Base-by-base conservation (phyloP, 1,139 yeast genomes). In the Yamadazyma songkhlaensis region DNA sequence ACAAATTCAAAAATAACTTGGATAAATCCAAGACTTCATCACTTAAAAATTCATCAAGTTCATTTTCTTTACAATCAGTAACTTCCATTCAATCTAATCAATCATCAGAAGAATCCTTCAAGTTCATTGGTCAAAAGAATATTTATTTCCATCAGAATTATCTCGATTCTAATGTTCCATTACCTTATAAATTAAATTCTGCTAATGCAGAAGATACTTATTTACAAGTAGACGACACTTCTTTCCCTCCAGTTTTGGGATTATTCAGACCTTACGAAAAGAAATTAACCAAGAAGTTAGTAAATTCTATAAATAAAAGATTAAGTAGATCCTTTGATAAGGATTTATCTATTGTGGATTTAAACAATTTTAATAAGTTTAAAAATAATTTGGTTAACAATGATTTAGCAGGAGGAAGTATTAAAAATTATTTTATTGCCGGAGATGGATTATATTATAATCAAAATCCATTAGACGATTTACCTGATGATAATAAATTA, bases 251-350 rank as follows among this genome's bases (percentile, higher is more conserved):
- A 1, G 74, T 77, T 0, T 42, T 77, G 31, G 74, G 74, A 0
- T 52, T 76, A 36, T 79, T 76, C 46, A 60, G 85, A 42, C 84
- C 83, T 0, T 68, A 72, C 45, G 81, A 77, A 43, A 52, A 63
- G 28, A 63, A 67, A 29, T 50, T 69, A 2, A 64, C 66, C 40
- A 72, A 71, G 40, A 67, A 66, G 38, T 42, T 78, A 3, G 56
- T 74, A 13, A 51, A 51, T 34, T 39, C 53, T 1, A 38, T 57
- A 13, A 51, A 50, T 26, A 50, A 49, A 36, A 44, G 47, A 34
- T 40, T 43, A n/a, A 42, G 41, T 34, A 42, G 34, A 25, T 29
- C 34, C 22, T 9, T 35, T 32, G 38, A 40, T 25, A 35, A 22
- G n/a, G 36, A 39, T 12, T 33, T 39, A 21, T 9, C 33, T 26